phyloP scores from a whole-genome alignment of 805 yeast genomes.

The Myxozyma nipponensis region DNA sequence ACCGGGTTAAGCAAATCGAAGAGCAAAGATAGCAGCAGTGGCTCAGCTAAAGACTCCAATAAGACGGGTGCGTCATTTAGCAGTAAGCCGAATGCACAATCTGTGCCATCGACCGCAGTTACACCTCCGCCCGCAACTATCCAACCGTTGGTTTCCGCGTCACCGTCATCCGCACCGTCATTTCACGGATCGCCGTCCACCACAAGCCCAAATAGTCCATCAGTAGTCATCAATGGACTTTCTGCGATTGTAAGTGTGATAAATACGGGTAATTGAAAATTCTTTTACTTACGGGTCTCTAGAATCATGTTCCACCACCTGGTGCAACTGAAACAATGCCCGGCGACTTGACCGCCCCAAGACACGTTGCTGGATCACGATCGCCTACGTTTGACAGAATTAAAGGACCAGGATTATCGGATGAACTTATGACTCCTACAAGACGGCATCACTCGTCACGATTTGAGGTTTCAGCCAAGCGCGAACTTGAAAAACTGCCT shows the following conservation, averaged over 20 bases:
- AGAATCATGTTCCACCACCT: constrained; percentile 33
- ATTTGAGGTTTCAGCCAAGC: constrained; percentile 70
- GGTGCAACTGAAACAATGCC: constrained; percentile 40
- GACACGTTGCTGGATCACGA: constrained; percentile 25
- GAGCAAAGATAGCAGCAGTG: neutral
- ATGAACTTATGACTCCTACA: constrained; percentile 69
- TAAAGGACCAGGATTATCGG: constrained; percentile 59
- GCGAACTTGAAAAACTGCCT: constrained; percentile 73
- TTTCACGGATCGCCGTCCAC: constrained; percentile 7
- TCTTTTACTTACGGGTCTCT: neutral
- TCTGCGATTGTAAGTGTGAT: constrained; percentile 8
- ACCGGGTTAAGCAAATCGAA: neutral
- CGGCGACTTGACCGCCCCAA: constrained; percentile 33
- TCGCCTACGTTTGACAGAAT: constrained; percentile 52
- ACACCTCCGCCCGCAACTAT: neutral
- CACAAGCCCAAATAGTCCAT: constrained; percentile 1
- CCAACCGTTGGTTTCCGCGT: neutral
- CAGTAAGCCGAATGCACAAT: constrained; percentile 1
- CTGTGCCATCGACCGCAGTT: neutral
- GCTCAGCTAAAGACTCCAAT: neutral
- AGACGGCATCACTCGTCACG: constrained; percentile 90
- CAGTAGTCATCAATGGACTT: constrained; percentile 10
- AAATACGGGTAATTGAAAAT: neutral
- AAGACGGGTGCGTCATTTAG: constrained; percentile 8
- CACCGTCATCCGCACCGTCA: constrained; percentile 7